These are phyloP conservation scores for Raffaelea ambrosiae DNA, from an alignment of 2,329 filamentous ascomycete genomes.

Conservation along the genomic window DNA sequence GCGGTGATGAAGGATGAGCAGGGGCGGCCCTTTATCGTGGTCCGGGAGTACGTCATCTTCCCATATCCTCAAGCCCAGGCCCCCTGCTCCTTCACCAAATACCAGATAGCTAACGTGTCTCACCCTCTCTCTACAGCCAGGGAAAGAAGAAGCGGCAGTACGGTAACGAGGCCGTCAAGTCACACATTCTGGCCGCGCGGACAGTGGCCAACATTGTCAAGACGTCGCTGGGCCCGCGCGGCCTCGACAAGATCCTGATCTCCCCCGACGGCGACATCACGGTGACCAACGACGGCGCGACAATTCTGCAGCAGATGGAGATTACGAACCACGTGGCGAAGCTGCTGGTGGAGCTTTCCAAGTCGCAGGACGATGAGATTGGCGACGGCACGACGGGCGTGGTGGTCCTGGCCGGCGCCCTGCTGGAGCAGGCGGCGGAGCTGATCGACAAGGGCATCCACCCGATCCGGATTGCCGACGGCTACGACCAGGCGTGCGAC, in stretches of 20 bases:
- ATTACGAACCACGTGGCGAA: slow-evolving; percentile 98
- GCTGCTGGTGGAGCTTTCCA: slow-evolving; percentile 90
- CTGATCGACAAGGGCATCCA: slow-evolving; percentile 99
- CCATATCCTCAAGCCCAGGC: slow-evolving; percentile 1
- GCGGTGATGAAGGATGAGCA: slow-evolving; percentile 92
- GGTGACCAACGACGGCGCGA: slow-evolving; percentile 97
- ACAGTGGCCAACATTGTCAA: slow-evolving; percentile 97
- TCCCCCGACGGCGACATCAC: slow-evolving; percentile 98
- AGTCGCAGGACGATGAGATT: slow-evolving; percentile 98
- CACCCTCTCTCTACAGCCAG: slow-evolving; percentile 51
- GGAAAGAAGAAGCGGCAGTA: slow-evolving; percentile 96
- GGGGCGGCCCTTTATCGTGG: slow-evolving; percentile 94
- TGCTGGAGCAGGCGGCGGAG: slow-evolving; percentile 93
- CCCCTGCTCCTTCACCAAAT: slow-evolving; percentile 12
- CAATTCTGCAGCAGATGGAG: slow-evolving; percentile 97
- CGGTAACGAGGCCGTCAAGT: slow-evolving; percentile 95
- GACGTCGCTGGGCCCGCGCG: slow-evolving; percentile 88
- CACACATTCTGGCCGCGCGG: slow-evolving; percentile 92
- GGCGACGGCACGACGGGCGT: slow-evolving; percentile 97
- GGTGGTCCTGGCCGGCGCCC: slow-evolving; percentile 86
- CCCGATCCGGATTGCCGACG: slow-evolving; percentile 95
- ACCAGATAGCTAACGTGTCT: too few species aligned
- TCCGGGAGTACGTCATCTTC: slow-evolving; percentile 70
- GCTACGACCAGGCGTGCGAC: slow-evolving; percentile 95
- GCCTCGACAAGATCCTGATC: slow-evolving; percentile 98